Base-by-base conservation (phyloP, 2,329 filamentous ascomycete genomes). In the Alternaria angustiovoidea region DNA sequence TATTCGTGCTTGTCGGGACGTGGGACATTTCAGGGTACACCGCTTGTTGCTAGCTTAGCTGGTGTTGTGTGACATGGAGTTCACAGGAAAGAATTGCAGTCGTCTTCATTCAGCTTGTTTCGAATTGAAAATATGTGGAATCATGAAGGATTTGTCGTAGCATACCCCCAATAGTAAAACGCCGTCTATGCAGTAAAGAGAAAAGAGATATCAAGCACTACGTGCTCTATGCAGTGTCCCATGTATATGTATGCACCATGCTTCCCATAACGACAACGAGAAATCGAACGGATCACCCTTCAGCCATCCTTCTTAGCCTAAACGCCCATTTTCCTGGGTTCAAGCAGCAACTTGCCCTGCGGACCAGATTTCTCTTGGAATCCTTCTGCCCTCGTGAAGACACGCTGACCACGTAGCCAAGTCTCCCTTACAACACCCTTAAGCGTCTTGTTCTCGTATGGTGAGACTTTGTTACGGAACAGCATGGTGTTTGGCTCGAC, bases 391-490 rank as follows among this genome's bases (percentile, higher is more conserved):
- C 91, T 83, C 63, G 87, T 85, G 77, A 91, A 96, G n/a, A 97
- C 85, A 75, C 86, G 89, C 65, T 81, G 82, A 0, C 94, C 94
- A 7, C 93, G 85, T 63, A 97, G 74, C 91, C 92, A 97, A 7
- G 94, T 97, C 84, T 96, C 92, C 59, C 81, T 83, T 11, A 97
- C 93, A 60, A 93, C 87, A 1, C 94, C 94, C 47, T 84, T 86
- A 71, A 97, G 89, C 32, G 82, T 85, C 78, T 90, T 91, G 20
- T 92, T 92, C 77, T 97, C 91, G 84, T 96, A 97, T 0, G 94
- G 93, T 57, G 90, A 93, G 82, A 93, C 94, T 74, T 93, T 92
- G 79, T 97, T 97, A 79, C 93, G 89, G 86, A 96, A 99, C 67
- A 95, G 86, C 93, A 99, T 96, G 51, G 93, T 92, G 62, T 86